Base-by-base conservation (phyloP, 2,329 filamentous ascomycete species). In the Exutisphaerella laricina region DNA sequence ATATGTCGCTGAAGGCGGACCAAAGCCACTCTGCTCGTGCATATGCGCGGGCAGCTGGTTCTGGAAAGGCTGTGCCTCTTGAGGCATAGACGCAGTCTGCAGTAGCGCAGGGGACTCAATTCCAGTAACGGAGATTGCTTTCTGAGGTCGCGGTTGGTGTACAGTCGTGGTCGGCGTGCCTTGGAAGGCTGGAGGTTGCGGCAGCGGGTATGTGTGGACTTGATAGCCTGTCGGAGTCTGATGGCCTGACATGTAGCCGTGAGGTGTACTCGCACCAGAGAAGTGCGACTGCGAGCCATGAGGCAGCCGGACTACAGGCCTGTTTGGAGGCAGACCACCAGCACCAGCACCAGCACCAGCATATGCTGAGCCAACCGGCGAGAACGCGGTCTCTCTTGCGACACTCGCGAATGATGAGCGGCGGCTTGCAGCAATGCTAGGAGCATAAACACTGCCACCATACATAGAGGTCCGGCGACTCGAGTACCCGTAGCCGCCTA, bases 141-240 rank as follows among this genome's bases (percentile, higher is more conserved):
- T 97, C 65, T 97, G 89, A 6, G 92, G 90, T 39, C 87, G 84
- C 44, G 92, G 92, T 63, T 97, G 92, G 62, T 97, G 87, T 81
- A 97, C 95, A 1, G 88, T 77, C 13, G 81, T 74, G 30, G 75
- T 73, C 32, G 75, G 73, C 55, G 77, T 79, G 53, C 77, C 79
- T 60, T 81, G 79, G 61, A 72, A 78, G 1, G 72, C 64, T 6
- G 75, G 74, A 50, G 75, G 73, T 51, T 75, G 73, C 18, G 75
- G 72, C 35, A 73, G 67, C 32, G 72, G 70, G 47, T 73, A 76
- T 4, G 78, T 53, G 57, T 82, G 59, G 29, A 66, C 61, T 26
- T 61, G 78, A 28, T 77, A 74, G 54, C 68, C 77, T 45, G 75
- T 72, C 40, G 65, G 66, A 17, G 64, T 68, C 10, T 64, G 61